Evolutionary conservation across 768 basidiomycete species (phyloP).

Genomic region (Tulasnella sp.): DNA sequence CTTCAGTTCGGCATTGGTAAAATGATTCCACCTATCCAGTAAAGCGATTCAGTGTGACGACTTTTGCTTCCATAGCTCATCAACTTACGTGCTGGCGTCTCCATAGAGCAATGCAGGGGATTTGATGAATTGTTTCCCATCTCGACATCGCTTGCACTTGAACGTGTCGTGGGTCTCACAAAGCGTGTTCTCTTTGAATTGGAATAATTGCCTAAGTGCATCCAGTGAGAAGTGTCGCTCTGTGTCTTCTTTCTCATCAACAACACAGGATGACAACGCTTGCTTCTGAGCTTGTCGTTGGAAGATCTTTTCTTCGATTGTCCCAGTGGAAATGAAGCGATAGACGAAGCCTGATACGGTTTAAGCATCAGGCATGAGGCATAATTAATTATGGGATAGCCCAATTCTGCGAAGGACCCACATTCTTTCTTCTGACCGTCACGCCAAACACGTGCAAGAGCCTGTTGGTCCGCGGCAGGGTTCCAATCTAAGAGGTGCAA

Average conservation of each 20-base stretch:
- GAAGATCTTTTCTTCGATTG: conserved; percentile 98
- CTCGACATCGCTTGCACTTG: conserved; percentile 85
- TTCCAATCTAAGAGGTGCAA: conserved; percentile 79
- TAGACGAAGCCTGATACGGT: conserved; percentile 74
- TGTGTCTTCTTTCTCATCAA: conserved; percentile 91
- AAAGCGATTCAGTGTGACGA: not conserved
- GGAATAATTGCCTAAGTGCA: conserved; percentile 77
- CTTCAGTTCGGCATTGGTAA: conserved; percentile 73
- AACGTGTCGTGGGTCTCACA: conserved; percentile 97
- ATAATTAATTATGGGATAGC: not conserved
- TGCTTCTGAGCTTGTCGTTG: conserved; percentile 95
- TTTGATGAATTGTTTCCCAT: conserved; percentile 74
- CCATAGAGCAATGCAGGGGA: conserved; percentile 82
- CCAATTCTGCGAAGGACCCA: conserved; percentile 28
- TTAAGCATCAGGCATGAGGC: not conserved
- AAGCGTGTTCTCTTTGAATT: conserved; percentile 71
- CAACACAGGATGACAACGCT: conserved; percentile 92
- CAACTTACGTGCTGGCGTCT: conserved; percentile 87
- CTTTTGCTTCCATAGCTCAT: not conserved
- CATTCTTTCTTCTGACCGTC: conserved; percentile 99
- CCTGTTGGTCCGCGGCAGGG: conserved; percentile 96
- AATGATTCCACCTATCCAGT: conserved; percentile 86
- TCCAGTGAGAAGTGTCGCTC: conserved; percentile 92
- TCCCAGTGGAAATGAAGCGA: conserved; percentile 92
- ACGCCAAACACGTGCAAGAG: conserved; percentile 96